phyloP scores from a whole-genome alignment of 2,329 filamentous ascomycete genomes.

The Fusarium verrucosum region DNA sequence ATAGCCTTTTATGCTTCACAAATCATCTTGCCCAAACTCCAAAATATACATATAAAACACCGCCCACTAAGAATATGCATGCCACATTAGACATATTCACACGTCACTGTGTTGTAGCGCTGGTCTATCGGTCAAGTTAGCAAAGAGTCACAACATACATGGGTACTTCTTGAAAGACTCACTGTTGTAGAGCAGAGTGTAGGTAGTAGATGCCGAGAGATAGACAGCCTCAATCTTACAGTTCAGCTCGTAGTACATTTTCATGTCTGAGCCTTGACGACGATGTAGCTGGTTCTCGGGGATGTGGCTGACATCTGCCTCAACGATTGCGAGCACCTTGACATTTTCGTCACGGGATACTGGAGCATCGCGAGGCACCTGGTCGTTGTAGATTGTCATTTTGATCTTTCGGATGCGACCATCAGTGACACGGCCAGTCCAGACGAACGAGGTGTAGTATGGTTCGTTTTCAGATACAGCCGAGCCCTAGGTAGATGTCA shows the following conservation, averaged over 20 bases:
- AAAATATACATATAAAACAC: not conserved
- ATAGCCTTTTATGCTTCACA: not conserved
- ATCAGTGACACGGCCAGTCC: slow-evolving; percentile 46
- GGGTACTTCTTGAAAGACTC: slow-evolving; percentile 15
- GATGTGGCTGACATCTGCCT: slow-evolving; percentile 54
- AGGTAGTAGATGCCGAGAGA: slow-evolving; percentile 54
- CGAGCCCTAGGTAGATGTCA: slow-evolving; percentile 45
- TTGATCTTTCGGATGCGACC: slow-evolving; percentile 49
- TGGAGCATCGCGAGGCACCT: slow-evolving; percentile 47
- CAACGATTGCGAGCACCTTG: slow-evolving; percentile 49
- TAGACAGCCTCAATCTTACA: slow-evolving; percentile 55
- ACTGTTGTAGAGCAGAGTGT: slow-evolving; percentile 57
- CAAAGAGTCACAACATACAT: not conserved
- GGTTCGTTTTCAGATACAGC: slow-evolving; percentile 53
- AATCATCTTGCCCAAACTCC: not conserved
- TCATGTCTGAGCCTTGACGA: slow-evolving; percentile 49
- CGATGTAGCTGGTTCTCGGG: slow-evolving; percentile 49
- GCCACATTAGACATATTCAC: slow-evolving; percentile 53
- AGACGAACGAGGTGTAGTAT: slow-evolving; percentile 47
- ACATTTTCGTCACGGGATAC: slow-evolving; percentile 51
- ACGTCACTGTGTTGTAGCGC: slow-evolving; percentile 54
- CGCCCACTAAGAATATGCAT: not conserved
- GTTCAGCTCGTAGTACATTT: slow-evolving; percentile 53
- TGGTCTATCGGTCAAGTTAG: slow-evolving; percentile 46
- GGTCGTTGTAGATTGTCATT: slow-evolving; percentile 51